These are phyloP conservation scores for Trichophyton simii DNA, from an alignment of 2,329 filamentous ascomycete genomes.

Conservation along the genomic window DNA sequence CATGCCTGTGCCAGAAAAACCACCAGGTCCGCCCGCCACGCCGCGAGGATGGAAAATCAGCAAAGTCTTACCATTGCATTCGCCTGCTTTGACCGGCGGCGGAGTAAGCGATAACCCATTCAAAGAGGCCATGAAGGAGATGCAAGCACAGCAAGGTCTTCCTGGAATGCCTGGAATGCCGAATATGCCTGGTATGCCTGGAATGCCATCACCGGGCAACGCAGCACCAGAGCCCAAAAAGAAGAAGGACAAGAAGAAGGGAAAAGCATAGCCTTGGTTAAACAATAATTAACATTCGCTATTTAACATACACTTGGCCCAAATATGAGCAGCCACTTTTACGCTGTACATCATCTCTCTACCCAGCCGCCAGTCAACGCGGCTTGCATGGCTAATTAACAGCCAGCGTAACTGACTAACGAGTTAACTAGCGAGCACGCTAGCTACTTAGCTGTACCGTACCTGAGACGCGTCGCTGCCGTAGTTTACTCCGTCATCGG, in stretches of 20 bases:
- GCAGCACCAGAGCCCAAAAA: slow-evolving; percentile 26
- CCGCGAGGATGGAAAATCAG: slow-evolving; percentile 88
- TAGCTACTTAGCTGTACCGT: too few relatives aligned
- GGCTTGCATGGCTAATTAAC: too few relatives aligned
- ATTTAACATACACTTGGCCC: too few relatives aligned
- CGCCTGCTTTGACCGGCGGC: slow-evolving; percentile 78
- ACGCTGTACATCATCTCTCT: too few relatives aligned
- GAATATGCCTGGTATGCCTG: slow-evolving; percentile 28
- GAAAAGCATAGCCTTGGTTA: slow-evolving; percentile 22
- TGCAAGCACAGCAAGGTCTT: slow-evolving; percentile 46
- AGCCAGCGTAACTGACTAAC: too few relatives aligned
- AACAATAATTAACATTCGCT: too few relatives aligned
- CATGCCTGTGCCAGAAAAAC: slow-evolving; percentile 53
- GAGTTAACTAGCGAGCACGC: too few relatives aligned
- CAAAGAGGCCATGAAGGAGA: slow-evolving; percentile 94
- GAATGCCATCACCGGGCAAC: slow-evolving; percentile 35
- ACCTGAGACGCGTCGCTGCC: too few relatives aligned
- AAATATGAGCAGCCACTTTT: too few relatives aligned
- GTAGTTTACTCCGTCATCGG: too few relatives aligned
- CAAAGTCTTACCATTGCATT: slow-evolving; percentile 72
- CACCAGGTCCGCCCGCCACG: slow-evolving; percentile 59
- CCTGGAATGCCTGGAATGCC: slow-evolving; percentile 29
- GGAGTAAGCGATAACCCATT: slow-evolving; percentile 90
- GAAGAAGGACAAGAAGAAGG: slow-evolving; percentile 41
- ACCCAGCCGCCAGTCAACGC: too few relatives aligned